Base-by-base conservation (phyloP, 2,329 filamentous ascomycete genomes). In the Zymoseptoria brevis region DNA sequence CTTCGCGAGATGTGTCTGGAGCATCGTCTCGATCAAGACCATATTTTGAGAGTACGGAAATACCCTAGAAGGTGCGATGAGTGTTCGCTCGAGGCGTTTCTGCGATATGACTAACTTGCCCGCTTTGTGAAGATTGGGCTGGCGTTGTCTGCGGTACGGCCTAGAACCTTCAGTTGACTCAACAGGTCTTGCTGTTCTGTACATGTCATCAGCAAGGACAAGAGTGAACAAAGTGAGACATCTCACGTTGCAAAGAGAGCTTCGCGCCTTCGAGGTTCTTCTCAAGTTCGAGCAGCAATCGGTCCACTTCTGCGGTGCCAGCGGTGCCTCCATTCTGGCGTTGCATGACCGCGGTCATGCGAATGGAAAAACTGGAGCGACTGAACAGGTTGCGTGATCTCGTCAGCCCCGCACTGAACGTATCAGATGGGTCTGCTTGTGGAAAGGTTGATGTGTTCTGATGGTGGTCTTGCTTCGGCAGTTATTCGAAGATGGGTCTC, bases 71-170 rank as follows among this genome's bases (percentile, higher is more conserved):
- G 19, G 19, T 41, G 53, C 58, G 48, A 60, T 55, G 56, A 24
- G 26, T 16, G 16, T n/a, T 19, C 26, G 51, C 51, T 22, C 19
- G 8, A 22, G 52, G 5, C 78, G 35, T 45, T n/a, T n/a, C 13
- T n/a, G 35, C 7, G 35, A 45, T n/a, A n/a, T 41, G 7, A 13
- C 16, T n/a, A 45, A 45, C 35, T 64, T 79, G 88, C 90, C 74
- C 87, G 79, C 73, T 83, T 82, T n/a, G 88, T 87, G 74, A 94
- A 96, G 59, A 97, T 93, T 1, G 90, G 87, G 59, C 87, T 87
- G 26, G 91, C 86, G 74, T 89, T 80, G 29, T 77, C 78, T 7
- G 87, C 83, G 67, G 87, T 85, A 61, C 91, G 85, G 6, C 91
- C 88, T 68, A 89, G 83, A 30, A 92, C 78, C 74, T 96, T 96